These are phyloP conservation scores for Circinella minor DNA, from an alignment of 371 early-diverging fungal species.

Conservation along the genomic window DNA sequence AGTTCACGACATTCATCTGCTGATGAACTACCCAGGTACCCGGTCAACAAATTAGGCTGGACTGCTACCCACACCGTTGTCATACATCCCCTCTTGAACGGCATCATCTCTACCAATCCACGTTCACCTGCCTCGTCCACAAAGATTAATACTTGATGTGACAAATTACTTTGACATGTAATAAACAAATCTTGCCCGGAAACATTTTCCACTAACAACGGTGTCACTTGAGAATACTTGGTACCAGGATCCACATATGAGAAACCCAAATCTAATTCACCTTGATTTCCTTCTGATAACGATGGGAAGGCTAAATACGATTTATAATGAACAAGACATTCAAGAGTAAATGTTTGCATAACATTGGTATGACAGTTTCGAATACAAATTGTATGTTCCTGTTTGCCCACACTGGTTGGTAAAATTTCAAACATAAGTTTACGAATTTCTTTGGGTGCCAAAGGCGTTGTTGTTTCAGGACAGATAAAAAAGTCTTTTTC, in stretches of 20 bases:
- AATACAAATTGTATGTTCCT: conserved; percentile 55
- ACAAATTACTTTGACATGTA: conserved; percentile 78
- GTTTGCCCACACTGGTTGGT: conserved; percentile 58
- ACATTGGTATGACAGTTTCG: conserved; percentile 37
- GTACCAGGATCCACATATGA: conserved; percentile 82
- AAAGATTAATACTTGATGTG: conserved; percentile 84
- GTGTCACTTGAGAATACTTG: conserved; percentile 79
- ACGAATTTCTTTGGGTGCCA: conserved; percentile 60
- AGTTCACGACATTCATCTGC: conserved; percentile 72
- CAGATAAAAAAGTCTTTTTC: conserved; percentile 35
- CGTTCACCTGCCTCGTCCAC: conserved; percentile 70
- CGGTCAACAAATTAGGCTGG: conserved; percentile 72
- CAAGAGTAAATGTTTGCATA: conserved; percentile 56
- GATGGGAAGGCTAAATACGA: conserved; percentile 73
- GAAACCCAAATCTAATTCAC: conserved; percentile 79
- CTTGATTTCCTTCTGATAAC: conserved; percentile 54
- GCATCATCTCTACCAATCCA: conserved; percentile 61
- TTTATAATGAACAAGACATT: conserved; percentile 59
- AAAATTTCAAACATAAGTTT: conserved; percentile 65
- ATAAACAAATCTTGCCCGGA: conserved; percentile 70
- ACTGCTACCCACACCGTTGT: conserved; percentile 80
- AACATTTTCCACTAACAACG: conserved; percentile 73
- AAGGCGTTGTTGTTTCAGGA: conserved; percentile 24
- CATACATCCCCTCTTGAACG: conserved; percentile 57
- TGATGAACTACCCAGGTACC: conserved; percentile 39